Evolutionary conservation across 2,329 filamentous ascomycete species (phyloP).

Genomic region (Ceratocystis variospora): DNA sequence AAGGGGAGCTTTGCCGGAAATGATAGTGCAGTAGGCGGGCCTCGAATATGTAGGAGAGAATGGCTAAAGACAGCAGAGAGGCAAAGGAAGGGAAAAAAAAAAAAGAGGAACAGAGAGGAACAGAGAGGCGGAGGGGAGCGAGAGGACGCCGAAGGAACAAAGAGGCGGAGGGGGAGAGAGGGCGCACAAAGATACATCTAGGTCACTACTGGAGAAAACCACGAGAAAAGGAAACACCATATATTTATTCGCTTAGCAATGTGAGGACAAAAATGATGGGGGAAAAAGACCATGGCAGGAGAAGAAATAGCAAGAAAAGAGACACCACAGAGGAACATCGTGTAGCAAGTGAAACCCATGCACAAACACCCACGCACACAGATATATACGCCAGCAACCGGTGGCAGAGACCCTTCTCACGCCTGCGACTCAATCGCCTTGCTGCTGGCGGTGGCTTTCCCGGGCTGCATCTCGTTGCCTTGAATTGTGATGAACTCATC

Average conservation of each 20-base stretch:
- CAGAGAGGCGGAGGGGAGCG: background rate
- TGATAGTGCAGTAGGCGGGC: background rate
- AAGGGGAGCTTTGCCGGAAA: background rate
- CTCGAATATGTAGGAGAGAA: background rate
- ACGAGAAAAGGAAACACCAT: constrained; percentile 8
- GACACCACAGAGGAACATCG: background rate
- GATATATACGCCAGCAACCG: background rate
- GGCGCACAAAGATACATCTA: background rate
- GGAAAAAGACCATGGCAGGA: background rate
- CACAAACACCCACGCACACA: background rate
- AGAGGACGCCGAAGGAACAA: background rate
- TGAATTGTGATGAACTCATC: background rate
- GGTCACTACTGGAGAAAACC: background rate
- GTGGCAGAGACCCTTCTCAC: background rate
- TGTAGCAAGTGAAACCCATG: background rate
- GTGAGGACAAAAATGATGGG: background rate
- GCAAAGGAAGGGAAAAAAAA: too few species aligned
- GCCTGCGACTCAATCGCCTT: background rate
- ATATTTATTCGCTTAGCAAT: constrained; percentile 5
- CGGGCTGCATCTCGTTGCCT: background rate
- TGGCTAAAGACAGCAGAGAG: too few species aligned
- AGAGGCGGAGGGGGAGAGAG: background rate
- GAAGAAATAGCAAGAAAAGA: background rate
- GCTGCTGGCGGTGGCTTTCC: background rate
- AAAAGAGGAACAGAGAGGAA: background rate